A percentile compares a stretch with the other conserved stretches of the same genome.
Evolutionary conservation across 176 grass and related monocot species (phyloP).

Genomic region (Zea luxurians): DNA sequence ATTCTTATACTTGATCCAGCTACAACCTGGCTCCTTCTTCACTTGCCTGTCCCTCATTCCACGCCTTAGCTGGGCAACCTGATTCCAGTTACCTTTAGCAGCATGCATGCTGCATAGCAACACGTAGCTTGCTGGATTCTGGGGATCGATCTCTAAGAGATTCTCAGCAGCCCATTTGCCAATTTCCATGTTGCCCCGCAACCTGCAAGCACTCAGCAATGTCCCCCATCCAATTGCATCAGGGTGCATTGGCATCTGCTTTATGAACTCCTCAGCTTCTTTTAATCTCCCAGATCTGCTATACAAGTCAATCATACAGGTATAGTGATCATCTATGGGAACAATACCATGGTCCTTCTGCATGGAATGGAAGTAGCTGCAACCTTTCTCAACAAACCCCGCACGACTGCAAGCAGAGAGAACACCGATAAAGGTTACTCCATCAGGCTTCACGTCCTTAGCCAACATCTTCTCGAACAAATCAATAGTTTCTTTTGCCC

Average conservation of each 20-base stretch:
- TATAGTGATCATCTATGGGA: slow-evolving; percentile 59
- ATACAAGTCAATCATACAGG: slow-evolving; percentile 78
- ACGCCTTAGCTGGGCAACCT: slow-evolving; percentile 58
- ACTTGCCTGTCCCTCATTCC: slow-evolving; percentile 70
- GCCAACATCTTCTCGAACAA: slow-evolving; percentile 67
- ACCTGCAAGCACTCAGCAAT: slow-evolving; percentile 59
- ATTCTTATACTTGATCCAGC: slow-evolving; percentile 82
- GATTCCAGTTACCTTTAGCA: slow-evolving; percentile 59
- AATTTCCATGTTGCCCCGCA: slow-evolving; percentile 58
- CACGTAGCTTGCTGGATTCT: slow-evolving; percentile 69
- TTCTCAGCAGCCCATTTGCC: slow-evolving; percentile 74
- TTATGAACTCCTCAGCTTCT: slow-evolving; percentile 69
- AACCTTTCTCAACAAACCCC: slow-evolving; percentile 64
- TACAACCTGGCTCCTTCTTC: slow-evolving; percentile 81
- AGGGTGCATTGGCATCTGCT: slow-evolving; percentile 54
- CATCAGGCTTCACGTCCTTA: slow-evolving; percentile 58
- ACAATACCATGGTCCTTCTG: slow-evolving; percentile 51
- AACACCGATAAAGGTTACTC: slow-evolving; percentile 65
- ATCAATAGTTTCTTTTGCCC: slow-evolving; percentile 65
- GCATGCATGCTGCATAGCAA: slow-evolving; percentile 66
- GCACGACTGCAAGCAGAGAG: slow-evolving; percentile 72
- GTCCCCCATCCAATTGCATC: slow-evolving; percentile 69
- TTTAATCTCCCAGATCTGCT: slow-evolving; percentile 65
- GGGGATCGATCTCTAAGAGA: slow-evolving; percentile 60
- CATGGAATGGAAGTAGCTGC: slow-evolving; percentile 60